Evolutionary conservation across 106 monocot genomes (phyloP).

Genomic region (Agapanthus africanus): DNA sequence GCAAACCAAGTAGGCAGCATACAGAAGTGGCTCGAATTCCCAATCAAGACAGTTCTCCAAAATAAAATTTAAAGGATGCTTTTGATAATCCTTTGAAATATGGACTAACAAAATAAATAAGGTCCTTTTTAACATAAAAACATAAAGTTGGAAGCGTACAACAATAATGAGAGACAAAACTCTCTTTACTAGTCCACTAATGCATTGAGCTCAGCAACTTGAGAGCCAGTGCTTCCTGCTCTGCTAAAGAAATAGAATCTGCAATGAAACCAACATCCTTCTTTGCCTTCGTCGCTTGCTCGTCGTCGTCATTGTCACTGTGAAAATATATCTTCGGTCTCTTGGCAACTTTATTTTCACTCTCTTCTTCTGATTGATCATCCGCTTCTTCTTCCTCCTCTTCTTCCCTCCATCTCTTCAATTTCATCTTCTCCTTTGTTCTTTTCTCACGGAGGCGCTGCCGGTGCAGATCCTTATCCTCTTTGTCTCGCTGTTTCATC

Average conservation of each 20-base stretch:
- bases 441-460: constrained; percentile 52
- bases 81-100: too few species aligned
- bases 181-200: too few species aligned
- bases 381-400: constrained; percentile 25
- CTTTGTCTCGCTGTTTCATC: constrained; percentile 56
- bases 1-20: too few species aligned
- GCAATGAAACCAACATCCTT: constrained; percentile 5
- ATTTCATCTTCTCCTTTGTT: constrained; percentile 57
- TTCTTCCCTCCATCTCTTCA: constrained; percentile 50
- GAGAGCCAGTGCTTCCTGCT: constrained; percentile 76
- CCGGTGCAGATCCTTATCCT: constrained; percentile 55
- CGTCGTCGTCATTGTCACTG: constrained; percentile 24
- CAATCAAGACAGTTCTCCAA: too few species aligned
- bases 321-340: constrained; percentile 45
- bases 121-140: too few species aligned
- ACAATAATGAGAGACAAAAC: too few species aligned
- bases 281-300: constrained; percentile 9
- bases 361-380: constrained; percentile 19
- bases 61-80: too few species aligned
- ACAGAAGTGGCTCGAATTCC: too few species aligned
- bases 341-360: constrained; percentile 12
- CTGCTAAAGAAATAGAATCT: constrained; percentile 35
- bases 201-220: constrained; percentile 72
- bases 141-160: too few species aligned
- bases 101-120: too few species aligned